Evolutionary conservation across 2,329 filamentous ascomycete genomes (phyloP).

Genomic region (Pseudogymnoascus sp.): DNA sequence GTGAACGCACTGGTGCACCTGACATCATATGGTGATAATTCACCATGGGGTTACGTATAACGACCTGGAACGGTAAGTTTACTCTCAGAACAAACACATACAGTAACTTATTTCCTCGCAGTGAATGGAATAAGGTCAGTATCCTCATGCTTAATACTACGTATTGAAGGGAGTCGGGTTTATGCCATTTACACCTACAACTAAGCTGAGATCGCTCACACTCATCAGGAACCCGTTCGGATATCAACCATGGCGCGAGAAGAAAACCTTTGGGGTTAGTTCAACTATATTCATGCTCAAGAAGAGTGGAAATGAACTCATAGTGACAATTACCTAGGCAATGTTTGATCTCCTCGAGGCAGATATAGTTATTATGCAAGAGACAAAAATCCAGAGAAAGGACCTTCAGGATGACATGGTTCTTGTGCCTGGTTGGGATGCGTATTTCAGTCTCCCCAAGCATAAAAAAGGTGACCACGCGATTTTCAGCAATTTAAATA

Average conservation of each 20-base stretch:
- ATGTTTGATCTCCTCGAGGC: constrained; percentile 94
- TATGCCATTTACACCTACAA: neutral
- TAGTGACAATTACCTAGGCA: constrained; percentile 37
- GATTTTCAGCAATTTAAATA: neutral
- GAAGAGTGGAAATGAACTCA: neutral
- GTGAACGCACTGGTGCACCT: neutral
- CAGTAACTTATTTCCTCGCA: constrained; percentile 28
- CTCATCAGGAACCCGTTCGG: constrained; percentile 64
- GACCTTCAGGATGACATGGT: constrained; percentile 95
- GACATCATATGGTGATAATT: neutral
- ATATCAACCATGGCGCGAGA: constrained; percentile 75
- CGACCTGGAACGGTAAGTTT: constrained; percentile 70
- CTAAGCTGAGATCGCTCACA: neutral
- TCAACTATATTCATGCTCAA: neutral
- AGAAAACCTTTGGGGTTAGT: constrained; percentile 57
- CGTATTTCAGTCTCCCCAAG: constrained; percentile 86
- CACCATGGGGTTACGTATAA: constrained; percentile 67
- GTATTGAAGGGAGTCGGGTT: neutral
- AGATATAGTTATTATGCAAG: constrained; percentile 91
- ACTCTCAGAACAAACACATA: constrained; percentile 7
- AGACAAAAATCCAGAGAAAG: constrained; percentile 91
- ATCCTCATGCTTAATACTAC: neutral
- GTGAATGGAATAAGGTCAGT: constrained; percentile 70
- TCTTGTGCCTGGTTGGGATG: constrained; percentile 88
- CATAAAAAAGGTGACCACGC: constrained; percentile 70